Percentiles rank a stretch among this genome's conserved stretches.
phyloP scores from a whole-genome alignment of 1,284 basidiomycete species.

The Puccinia novopanici region DNA sequence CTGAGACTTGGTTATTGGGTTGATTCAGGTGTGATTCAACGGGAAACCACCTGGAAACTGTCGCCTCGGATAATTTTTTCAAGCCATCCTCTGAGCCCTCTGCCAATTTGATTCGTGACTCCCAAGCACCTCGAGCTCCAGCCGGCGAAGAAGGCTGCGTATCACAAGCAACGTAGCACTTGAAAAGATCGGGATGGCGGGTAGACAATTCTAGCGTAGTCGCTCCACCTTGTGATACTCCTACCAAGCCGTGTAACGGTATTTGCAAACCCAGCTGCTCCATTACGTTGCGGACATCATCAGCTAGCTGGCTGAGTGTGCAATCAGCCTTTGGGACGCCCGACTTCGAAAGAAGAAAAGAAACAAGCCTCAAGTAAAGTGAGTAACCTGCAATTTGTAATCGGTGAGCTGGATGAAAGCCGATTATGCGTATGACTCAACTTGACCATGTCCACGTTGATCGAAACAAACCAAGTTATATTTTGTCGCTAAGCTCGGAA shows the following conservation, averaged over 20 bases:
- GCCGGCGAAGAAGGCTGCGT: slow-evolving; percentile 61
- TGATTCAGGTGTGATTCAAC: slow-evolving; percentile 56
- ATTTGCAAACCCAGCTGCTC: slow-evolving; percentile 57
- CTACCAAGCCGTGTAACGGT: slow-evolving; percentile 59
- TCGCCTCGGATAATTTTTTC: slow-evolving; percentile 59
- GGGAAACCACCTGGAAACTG: slow-evolving; percentile 61
- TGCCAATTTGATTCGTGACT: slow-evolving; percentile 61
- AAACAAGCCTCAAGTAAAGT: slow-evolving; percentile 55
- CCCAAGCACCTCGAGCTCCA: slow-evolving; percentile 61
- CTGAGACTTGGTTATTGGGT: slow-evolving; percentile 53
- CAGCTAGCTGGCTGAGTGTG: slow-evolving; percentile 59
- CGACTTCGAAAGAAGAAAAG: slow-evolving; percentile 52
- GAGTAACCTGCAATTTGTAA: slow-evolving; percentile 58
- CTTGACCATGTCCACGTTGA: slow-evolving; percentile 61
- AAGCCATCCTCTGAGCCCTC: slow-evolving; percentile 54
- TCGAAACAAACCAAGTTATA: slow-evolving; percentile 62
- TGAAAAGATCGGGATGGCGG: slow-evolving; percentile 57
- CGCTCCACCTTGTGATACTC: slow-evolving; percentile 62
- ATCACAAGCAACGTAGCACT: slow-evolving; percentile 60
- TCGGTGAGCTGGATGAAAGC: slow-evolving; percentile 55
- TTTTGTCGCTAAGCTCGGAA: slow-evolving; percentile 57
- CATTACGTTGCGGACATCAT: slow-evolving; percentile 60
- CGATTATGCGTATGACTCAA: slow-evolving; percentile 47
- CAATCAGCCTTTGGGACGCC: slow-evolving; percentile 58
- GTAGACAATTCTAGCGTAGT: slow-evolving; percentile 60